Evolutionary conservation across 768 basidiomycete species (phyloP).

Genomic region (Mycena galopus): DNA sequence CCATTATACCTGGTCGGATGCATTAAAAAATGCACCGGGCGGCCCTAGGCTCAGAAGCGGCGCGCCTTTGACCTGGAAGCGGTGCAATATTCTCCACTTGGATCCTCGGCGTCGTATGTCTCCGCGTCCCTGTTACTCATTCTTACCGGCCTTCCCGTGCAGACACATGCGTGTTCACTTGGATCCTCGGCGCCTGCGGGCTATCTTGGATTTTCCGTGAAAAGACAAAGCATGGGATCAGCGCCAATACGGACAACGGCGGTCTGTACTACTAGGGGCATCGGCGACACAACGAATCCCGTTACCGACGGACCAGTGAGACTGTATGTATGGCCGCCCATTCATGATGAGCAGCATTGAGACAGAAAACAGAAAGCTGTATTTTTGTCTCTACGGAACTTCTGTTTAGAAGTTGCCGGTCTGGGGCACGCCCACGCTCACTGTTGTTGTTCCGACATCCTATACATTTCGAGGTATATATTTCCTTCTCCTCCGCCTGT

Average conservation of each 20-base stretch:
- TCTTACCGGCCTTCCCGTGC: background rate
- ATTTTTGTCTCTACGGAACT: background rate
- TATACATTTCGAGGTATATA: constrained; percentile 1
- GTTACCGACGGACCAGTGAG: background rate
- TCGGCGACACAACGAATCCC: background rate
- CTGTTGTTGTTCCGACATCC: background rate
- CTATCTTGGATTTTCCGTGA: too few relatives aligned
- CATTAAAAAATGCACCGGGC: too few relatives aligned
- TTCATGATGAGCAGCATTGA: background rate
- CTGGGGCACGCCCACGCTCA: background rate
- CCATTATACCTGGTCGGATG: too few relatives aligned
- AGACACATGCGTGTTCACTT: background rate
- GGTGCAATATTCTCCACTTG: constrained; percentile 5
- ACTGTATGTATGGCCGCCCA: background rate
- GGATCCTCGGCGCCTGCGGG: too few relatives aligned
- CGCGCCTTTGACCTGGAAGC: too few relatives aligned
- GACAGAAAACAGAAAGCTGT: constrained; percentile 1
- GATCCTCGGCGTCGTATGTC: background rate
- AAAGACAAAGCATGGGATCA: too few relatives aligned
- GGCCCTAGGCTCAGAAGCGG: too few relatives aligned
- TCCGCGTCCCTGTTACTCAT: background rate
- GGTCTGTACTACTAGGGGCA: too few relatives aligned
- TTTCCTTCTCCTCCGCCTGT: background rate
- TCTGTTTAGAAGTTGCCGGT: constrained; percentile 3
- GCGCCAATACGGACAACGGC: too few relatives aligned